phyloP scores from a whole-genome alignment of 140 eudicot genomes.

The Flaveria floridana region DNA sequence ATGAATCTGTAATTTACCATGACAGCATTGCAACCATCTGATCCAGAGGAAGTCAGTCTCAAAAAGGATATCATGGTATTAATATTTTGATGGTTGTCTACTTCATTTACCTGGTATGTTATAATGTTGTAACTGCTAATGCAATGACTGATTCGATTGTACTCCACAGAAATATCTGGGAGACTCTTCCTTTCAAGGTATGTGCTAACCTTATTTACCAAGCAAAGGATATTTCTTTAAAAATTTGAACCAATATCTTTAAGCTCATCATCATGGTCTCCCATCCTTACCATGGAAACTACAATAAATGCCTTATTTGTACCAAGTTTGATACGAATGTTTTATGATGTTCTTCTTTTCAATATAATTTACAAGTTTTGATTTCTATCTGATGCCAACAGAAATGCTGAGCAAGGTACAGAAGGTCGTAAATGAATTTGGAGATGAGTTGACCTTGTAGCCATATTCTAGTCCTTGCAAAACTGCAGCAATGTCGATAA shows the following conservation, averaged over 20 bases:
- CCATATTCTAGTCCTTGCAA: slow-evolving; percentile 16
- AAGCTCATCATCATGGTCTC: slow-evolving; percentile 8
- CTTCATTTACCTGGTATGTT: neutral
- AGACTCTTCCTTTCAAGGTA: slow-evolving; percentile 83
- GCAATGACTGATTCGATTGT: slow-evolving; percentile 16
- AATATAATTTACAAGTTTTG: neutral
- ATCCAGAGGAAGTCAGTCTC: slow-evolving; percentile 42
- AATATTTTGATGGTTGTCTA: slow-evolving; percentile 11
- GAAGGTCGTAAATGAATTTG: slow-evolving; percentile 59
- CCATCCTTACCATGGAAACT: neutral
- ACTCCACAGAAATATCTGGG: slow-evolving; percentile 60
- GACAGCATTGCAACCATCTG: slow-evolving; percentile 34
- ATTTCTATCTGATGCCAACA: slow-evolving; percentile 31
- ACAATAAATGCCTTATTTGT: slow-evolving; percentile 1
- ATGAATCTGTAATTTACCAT: slow-evolving; percentile 25
- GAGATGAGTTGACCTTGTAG: slow-evolving; percentile 42
- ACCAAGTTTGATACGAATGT: neutral
- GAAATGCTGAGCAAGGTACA: slow-evolving; percentile 65
- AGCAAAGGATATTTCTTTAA: neutral
- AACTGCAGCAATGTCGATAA: neutral
- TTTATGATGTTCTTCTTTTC: neutral
- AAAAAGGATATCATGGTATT: slow-evolving; percentile 66
- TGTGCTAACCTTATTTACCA: neutral
- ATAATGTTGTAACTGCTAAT: slow-evolving; percentile 21
- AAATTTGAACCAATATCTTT: neutral